Evolutionary conservation across 1,139 yeast species (phyloP), one percentile per base, ranked within the genome.

Genomic region (Diutina scorzettiae): DNA sequence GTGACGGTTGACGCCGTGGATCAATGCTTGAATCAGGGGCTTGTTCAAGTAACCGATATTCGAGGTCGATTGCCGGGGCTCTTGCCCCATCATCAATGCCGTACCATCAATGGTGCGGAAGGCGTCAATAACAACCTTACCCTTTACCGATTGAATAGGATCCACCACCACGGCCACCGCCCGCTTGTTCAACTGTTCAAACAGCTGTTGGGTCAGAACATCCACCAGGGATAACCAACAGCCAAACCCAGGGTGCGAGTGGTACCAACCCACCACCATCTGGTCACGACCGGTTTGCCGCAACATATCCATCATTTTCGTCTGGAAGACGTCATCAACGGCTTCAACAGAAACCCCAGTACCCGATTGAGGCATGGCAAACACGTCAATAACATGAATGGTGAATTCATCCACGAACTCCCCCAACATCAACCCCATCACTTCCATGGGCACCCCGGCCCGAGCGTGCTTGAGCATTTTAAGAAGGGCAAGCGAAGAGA

Each of bases 381-480:
- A 91, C 43, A 91, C 98, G 58, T 91, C 98, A 48, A 86, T 87
- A 32, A 91, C 98, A 54, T 89, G 95, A 40, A 93, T 93, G 1
- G 98, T 93, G 63, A 84, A 91, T 48, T 93, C 98, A 60, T 93
- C 98, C 23, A 93, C 95, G 63, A 91, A 89, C 53, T 91, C 97
- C 42, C 99, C 99, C 53, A 93, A 75, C 99, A 93, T 93, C 50
- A 93, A 73, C 3, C 99, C 99, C 99, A 93, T 93, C 42, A 93
- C 99, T 67, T 93, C 99, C 99, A 93, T 93, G 16, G 99, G 99
- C 44, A 93, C 98, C 57, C 99, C 99, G 1, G 98, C 97, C 56
- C 97, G 74, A 40, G 98, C 97, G 58, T 91, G 98, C 62, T 89
- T 91, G 57, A 91, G 76, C 98, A 91, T 91, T 63, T 93, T 93